Evolutionary conservation across 768 basidiomycete species (phyloP).

Genomic region (Mycena sanguinolenta): DNA sequence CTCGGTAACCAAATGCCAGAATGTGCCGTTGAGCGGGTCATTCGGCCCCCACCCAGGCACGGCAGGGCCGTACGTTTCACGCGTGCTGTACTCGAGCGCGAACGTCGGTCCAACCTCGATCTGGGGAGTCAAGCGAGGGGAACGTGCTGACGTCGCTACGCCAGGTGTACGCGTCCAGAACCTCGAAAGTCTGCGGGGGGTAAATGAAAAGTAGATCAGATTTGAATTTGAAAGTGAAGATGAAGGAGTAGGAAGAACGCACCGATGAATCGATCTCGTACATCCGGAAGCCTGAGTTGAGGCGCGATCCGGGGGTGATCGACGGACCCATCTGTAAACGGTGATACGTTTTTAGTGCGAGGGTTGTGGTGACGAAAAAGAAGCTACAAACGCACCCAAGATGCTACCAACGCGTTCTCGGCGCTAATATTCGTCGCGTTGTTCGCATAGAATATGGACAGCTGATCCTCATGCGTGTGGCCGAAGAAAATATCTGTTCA

Average conservation of each 20-base stretch:
- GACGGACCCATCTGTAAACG: constrained; percentile 74
- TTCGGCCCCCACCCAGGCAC: constrained; percentile 69
- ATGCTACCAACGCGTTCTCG: constrained; percentile 65
- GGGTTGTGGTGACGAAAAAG: not conserved
- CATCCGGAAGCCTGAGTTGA: constrained; percentile 82
- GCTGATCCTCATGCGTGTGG: constrained; percentile 52
- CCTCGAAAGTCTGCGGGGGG: constrained; percentile 74
- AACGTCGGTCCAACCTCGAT: constrained; percentile 71
- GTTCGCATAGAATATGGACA: constrained; percentile 36
- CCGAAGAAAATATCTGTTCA: constrained; percentile 79
- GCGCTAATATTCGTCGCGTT: constrained; percentile 59
- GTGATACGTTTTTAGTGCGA: not conserved
- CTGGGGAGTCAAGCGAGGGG: constrained; percentile 70
- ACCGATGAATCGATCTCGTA: constrained; percentile 81
- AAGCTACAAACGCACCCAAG: constrained; percentile 55
- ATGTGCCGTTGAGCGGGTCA: constrained; percentile 85
- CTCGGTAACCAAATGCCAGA: constrained; percentile 87
- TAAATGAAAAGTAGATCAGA: not conserved
- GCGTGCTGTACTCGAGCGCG: constrained; percentile 76
- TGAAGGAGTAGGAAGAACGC: constrained; percentile 36
- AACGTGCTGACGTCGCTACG: constrained; percentile 71
- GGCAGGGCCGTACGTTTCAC: constrained; percentile 72
- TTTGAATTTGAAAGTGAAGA: not conserved
- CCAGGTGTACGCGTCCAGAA: constrained; percentile 85
- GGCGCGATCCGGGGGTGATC: constrained; percentile 75